Evolutionary conservation across 2,329 filamentous ascomycete genomes (phyloP).

Genomic region (Exophiala phaeomuriformis): DNA sequence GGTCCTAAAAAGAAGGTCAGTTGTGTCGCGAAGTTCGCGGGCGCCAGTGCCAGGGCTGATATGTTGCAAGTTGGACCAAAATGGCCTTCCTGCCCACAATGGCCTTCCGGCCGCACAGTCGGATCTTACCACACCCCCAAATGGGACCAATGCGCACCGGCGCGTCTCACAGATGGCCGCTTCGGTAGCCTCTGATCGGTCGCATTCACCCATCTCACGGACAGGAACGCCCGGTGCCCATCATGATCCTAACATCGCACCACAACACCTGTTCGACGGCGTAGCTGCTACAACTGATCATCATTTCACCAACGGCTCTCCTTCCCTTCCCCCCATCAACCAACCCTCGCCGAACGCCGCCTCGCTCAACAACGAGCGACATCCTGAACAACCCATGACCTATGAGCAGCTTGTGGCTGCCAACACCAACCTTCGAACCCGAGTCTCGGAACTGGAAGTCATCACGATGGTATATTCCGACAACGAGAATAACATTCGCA

Average conservation of each 20-base stretch:
- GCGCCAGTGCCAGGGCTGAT: conserved; percentile 1
- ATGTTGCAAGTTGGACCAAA: conserved; percentile 41
- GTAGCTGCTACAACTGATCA: conserved; percentile 57
- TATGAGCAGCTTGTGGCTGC: conserved; percentile 67
- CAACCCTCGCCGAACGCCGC: conserved; percentile 54
- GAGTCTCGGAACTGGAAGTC: conserved; percentile 88
- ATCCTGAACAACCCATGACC: conserved; percentile 63
- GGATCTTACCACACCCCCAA: conserved; percentile 50
- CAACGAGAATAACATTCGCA: conserved; percentile 49
- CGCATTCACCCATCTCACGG: conserved; percentile 70
- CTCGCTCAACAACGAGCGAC: conserved; percentile 53
- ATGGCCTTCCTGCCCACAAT: conserved; percentile 54
- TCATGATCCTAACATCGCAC: conserved; percentile 59
- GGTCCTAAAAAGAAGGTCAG: conserved; percentile 76
- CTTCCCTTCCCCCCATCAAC: conserved; percentile 46
- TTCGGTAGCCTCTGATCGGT: conserved; percentile 66
- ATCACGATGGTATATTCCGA: conserved; percentile 63
- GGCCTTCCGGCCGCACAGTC: conserved; percentile 53
- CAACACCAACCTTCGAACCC: conserved; percentile 85
- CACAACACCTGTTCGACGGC: conserved; percentile 71
- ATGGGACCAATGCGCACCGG: conserved; percentile 52
- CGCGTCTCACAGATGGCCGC: conserved; percentile 64
- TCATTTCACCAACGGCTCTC: conserved; percentile 49
- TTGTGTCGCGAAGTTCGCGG: conserved; percentile 19
- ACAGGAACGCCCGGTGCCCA: conserved; percentile 71